Evolutionary conservation across 1,284 basidiomycete species (phyloP).

Genomic region (Puccinia sorghi): DNA sequence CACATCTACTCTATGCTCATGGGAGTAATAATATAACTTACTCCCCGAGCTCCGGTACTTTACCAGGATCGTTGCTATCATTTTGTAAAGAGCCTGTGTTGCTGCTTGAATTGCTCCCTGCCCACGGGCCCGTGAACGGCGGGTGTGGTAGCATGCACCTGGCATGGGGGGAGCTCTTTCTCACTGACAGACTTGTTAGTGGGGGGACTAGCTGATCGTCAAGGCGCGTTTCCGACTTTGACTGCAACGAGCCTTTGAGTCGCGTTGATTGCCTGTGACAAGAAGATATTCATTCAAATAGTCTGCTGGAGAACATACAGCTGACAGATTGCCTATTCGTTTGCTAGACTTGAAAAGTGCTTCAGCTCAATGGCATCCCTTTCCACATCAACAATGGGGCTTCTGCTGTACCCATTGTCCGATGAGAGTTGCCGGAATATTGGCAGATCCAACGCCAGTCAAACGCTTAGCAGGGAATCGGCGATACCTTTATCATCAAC

Average conservation of each 20-base stretch:
- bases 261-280: neutral
- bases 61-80: neutral
- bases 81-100: neutral
- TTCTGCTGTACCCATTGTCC: neutral
- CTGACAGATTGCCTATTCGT: neutral
- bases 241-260: neutral
- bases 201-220: too few species aligned
- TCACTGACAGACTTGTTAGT: neutral
- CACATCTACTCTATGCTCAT: too few species aligned
- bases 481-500: neutral
- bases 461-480: neutral
- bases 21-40: neutral
- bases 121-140: too few species aligned
- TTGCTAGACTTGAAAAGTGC: neutral
- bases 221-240: neutral
- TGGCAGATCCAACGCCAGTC: neutral
- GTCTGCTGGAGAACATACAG: neutral
- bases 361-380: neutral
- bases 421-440: neutral
- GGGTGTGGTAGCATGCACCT: too few species aligned
- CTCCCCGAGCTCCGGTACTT: neutral
- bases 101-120: neutral
- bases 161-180: too few species aligned
- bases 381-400: conserved; percentile 25
- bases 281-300: too few species aligned